Base-by-base conservation (phyloP, 1,284 basidiomycete genomes). In the Apiotrichum laibachii region DNA sequence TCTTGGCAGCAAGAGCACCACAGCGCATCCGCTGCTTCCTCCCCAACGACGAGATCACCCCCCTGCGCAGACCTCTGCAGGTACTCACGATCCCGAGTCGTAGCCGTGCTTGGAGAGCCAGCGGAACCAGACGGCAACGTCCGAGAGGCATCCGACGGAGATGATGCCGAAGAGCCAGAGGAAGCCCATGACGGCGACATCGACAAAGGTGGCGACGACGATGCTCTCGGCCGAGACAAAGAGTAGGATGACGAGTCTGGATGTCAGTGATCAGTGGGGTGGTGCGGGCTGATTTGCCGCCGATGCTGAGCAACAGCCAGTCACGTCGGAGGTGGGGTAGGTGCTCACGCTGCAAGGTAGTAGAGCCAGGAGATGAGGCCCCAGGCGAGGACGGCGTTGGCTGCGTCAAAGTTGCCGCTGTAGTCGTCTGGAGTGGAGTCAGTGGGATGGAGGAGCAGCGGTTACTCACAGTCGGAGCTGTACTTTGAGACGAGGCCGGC, bases 361-460 rank as follows among this genome's bases (percentile, higher is more conserved):
- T 70, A 75, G 31, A 73, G 7, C 49, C 67, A 50, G 33, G 61
- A 51, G 19, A 73, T 39, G 8, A 71, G 49, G 19, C 66, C 65
- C 43, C 66, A 64, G 0, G 73, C 73, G 48, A 75, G 64, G 31
- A 71, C 51, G 13, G 70, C 73, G 40, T 68, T 72, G 37, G 61
- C 71, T 22, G 61, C 59, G 50, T 49, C 33, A 33, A 53, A 46
- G 45, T 16, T 44, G 48, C 37, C 48, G n/a, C 40, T 5, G 40
- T 44, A 48, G 46, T 21, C 21, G 42, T 33, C 53, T 55, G 48
- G 21, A n/a, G 7, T 31, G 26, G 26, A 1, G 53, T 50, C 8
- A 51, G 53, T 37, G n/a, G n/a, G 40, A 35, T 18, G 3, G 15
- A 43, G 18, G 21, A 21, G 33, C 5, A 16, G 10, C 11, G 39